Conservation (phyloP, 106 monocot genomes). For the Vanilla planifolia region DNA sequence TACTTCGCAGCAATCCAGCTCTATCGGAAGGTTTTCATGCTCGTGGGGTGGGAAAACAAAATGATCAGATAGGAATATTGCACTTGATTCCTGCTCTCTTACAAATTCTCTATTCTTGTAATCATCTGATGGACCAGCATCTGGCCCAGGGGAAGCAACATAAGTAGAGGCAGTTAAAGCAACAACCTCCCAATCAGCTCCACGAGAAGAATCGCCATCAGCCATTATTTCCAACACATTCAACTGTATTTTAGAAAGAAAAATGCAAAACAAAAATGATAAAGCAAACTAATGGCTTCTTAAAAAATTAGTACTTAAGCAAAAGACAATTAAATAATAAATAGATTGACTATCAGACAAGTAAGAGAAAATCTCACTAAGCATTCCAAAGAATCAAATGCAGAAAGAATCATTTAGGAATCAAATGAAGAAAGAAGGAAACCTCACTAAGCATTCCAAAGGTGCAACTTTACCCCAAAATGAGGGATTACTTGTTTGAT, state of each 20-base stretch:
- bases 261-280: neutral
- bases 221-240: constrained; percentile 9
- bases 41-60: constrained; percentile 84
- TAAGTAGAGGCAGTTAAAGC: constrained; percentile 47
- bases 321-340: too few relatives aligned
- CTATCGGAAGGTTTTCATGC: constrained; percentile 77
- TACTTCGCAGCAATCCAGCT: constrained; percentile 30
- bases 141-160: constrained; percentile 28
- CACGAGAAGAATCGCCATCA: constrained; percentile 21
- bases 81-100: constrained; percentile 18
- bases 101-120: constrained; percentile 5
- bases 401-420: neutral
- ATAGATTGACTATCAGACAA: neutral
- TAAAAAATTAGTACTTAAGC: too few relatives aligned
- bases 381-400: neutral
- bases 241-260: neutral
- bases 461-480: too few relatives aligned
- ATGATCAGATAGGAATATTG: constrained; percentile 56
- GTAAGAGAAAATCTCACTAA: neutral
- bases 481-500: too few relatives aligned
- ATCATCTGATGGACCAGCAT: constrained; percentile 12
- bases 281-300: too few relatives aligned
- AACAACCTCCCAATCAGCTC: constrained; percentile 69
- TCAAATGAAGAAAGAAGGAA: too few relatives aligned
- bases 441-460: too few relatives aligned